Percentiles rank a stretch among this genome's conserved stretches.
Conservation (phyloP, 148 eudicot species). For the Rhododendron griersonianum region DNA sequence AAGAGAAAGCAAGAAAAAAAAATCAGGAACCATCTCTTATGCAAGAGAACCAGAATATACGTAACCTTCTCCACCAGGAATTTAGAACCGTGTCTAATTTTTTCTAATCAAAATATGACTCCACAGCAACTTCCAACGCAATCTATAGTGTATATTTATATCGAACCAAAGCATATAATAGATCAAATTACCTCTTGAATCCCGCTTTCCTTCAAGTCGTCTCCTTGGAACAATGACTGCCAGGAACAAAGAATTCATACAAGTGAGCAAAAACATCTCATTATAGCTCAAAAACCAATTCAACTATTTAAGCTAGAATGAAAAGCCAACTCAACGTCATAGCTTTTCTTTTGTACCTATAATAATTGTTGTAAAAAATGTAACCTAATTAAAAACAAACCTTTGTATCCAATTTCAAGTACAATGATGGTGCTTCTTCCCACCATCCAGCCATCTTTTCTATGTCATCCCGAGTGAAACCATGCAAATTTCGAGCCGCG, state of each 20-base stretch:
- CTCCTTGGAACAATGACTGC: slow-evolving; percentile 84
- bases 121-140: neutral
- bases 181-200: slow-evolving; percentile 73
- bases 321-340: neutral
- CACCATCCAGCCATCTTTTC: slow-evolving; percentile 82
- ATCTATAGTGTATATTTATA: neutral
- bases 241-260: slow-evolving; percentile 8
- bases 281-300: neutral
- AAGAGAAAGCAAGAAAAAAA: slow-evolving; percentile 1
- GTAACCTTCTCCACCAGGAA: neutral
- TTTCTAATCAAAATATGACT: slow-evolving; percentile 1
- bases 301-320: neutral
- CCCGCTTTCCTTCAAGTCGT: slow-evolving; percentile 62
- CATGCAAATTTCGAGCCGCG: slow-evolving; percentile 95
- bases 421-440: slow-evolving; percentile 92
- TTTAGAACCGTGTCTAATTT: neutral
- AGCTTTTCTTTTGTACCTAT: neutral
- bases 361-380: neutral
- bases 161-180: neutral
- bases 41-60: neutral
- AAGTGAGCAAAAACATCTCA: slow-evolving; percentile 13
- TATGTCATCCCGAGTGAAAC: slow-evolving; percentile 65
- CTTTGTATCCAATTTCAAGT: slow-evolving; percentile 79
- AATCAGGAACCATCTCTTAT: neutral
- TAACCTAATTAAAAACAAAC: slow-evolving; percentile 27